Evolutionary conservation across 1,139 yeast genomes (phyloP), one percentile per base, ranked within the genome.

Genomic region (Kluyveromyces sp.): DNA sequence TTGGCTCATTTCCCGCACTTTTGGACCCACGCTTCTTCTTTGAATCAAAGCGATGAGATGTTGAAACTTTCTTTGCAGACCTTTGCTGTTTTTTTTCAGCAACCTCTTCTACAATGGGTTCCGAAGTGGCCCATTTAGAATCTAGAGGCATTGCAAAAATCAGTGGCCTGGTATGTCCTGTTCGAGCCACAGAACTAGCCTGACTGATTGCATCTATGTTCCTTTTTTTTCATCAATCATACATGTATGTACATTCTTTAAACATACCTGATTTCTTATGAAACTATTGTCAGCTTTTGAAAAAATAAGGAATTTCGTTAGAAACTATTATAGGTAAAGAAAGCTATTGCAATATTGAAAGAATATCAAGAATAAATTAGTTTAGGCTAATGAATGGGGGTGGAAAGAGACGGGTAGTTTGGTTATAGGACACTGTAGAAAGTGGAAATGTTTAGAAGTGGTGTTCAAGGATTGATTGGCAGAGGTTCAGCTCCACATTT

Each of bases 121-220:
- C 43, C 6, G 45, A 53, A 41, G 51, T 48, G 21, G 59, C 59
- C 60, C 61, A 57, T 42, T 46, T 56, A 6, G 61, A 57, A 42
- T 55, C 58, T 38, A 57, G 32, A 10, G 45, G 49, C 48, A 45
- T 41, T 35, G 34, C 15, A 33, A 6, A 5, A 4, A 4, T 33
- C 7, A 10, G 34, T 10, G 8, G 34, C 7, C 4, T 6, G 5
- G 34, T 33, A 7, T 33, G 34, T 33, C 7, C 15, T 33, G 15
- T 30, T 30, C 8, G 32, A 30, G 32, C 8, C 8, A 7, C 2
- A 30, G 8, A 30, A 15, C 21, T 15, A 15, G 21, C 21, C 21
- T 15, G 21, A 15, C 21, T 15, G 21, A 15, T 15, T 15, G 21
- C 21, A 15, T 15, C 21, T 15, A 15, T 15, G 21, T 15, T 15